Evolutionary conservation across 345 rosid species (phyloP).

Genomic region (Dipteronia dyeriana): DNA sequence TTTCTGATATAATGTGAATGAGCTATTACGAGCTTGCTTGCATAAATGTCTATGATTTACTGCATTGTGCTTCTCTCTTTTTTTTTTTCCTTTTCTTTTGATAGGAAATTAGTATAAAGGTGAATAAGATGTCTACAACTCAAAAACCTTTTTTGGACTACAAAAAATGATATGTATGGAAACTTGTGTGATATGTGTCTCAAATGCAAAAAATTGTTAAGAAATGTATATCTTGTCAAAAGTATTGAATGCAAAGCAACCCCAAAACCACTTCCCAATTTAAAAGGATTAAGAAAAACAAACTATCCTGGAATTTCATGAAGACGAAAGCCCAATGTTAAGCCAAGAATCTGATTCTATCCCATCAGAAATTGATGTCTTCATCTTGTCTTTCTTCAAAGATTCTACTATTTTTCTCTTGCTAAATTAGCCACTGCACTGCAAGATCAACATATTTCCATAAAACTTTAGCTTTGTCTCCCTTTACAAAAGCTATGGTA

Average conservation of each 20-base stretch:
- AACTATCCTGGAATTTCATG: not conserved
- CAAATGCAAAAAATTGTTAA: not conserved
- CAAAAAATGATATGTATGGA: not conserved
- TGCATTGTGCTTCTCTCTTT: not conserved
- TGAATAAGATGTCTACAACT: not conserved
- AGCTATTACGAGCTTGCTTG: not conserved
- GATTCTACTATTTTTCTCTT: not conserved
- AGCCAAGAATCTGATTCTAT: not conserved
- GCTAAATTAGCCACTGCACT: not conserved
- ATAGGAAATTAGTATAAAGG: not conserved
- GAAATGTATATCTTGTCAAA: not conserved
- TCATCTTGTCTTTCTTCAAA: not conserved
- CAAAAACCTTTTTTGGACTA: not conserved
- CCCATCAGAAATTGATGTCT: not conserved
- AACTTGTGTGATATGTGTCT: not conserved
- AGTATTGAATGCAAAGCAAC: not conserved
- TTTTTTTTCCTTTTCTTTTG: not conserved
- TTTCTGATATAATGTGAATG: not conserved
- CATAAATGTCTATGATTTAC: not conserved
- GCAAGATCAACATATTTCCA: not conserved
- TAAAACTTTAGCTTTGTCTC: not conserved
- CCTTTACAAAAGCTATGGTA: not conserved
- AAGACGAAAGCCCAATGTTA: not conserved
- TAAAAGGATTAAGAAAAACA: not conserved
- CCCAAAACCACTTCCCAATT: not conserved